These are phyloP conservation scores for Wickerhamomyces sp. DNA, from an alignment of 1,139 yeast genomes.

Conservation along the genomic window DNA sequence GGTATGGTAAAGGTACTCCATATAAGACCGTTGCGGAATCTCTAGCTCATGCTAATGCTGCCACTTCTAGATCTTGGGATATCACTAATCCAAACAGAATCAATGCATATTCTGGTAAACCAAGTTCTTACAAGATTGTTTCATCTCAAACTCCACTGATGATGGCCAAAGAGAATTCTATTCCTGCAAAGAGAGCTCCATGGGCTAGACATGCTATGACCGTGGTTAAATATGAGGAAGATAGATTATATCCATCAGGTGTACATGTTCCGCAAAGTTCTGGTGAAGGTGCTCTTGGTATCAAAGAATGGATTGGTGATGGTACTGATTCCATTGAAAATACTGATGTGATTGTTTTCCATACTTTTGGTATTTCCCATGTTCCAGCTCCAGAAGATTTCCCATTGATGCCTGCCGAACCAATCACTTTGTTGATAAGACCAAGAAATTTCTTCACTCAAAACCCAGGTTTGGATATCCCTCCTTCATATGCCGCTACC, in stretches of 20 bases:
- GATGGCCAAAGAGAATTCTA: constrained; percentile 67
- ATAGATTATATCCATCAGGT: constrained; percentile 67
- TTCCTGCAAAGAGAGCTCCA: constrained; percentile 76
- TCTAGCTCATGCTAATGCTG: constrained; percentile 53
- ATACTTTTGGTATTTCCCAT: constrained; percentile 79
- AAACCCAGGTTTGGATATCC: constrained; percentile 72
- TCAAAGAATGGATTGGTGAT: constrained; percentile 70
- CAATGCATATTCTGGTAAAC: constrained; percentile 68
- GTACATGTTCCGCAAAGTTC: constrained; percentile 77
- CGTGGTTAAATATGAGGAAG: constrained; percentile 66
- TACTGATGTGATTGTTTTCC: constrained; percentile 69
- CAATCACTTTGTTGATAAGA: constrained; percentile 65
- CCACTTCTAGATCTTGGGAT: constrained; percentile 74
- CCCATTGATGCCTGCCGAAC: constrained; percentile 87
- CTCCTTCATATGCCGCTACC: constrained; percentile 64
- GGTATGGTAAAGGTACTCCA: constrained; percentile 55
- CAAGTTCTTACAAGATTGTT: constrained; percentile 71
- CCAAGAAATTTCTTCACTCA: constrained; percentile 75
- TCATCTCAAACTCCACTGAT: constrained; percentile 73
- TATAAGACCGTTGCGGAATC: constrained; percentile 69
- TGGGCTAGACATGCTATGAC: constrained; percentile 68
- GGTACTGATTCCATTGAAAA: constrained; percentile 58
- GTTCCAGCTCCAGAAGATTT: constrained; percentile 88
- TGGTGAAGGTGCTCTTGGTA: constrained; percentile 67
- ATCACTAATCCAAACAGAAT: constrained; percentile 63